Base-by-base conservation (phyloP, 352 stramenopile genomes). In the Phytopythium delawarense region DNA sequence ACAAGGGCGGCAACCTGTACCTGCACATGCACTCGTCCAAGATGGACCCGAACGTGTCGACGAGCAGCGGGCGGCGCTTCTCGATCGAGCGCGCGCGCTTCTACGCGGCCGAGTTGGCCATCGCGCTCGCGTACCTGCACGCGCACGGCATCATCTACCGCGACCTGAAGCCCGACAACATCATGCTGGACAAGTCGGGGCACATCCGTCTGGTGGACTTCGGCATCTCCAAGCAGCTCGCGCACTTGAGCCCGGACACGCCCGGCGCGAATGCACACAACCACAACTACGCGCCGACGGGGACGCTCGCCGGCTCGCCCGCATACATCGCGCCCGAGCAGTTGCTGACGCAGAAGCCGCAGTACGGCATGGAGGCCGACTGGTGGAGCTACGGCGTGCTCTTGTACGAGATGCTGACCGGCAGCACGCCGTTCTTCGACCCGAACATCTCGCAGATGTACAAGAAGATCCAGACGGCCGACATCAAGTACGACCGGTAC, bases 361-460 rank as follows among this genome's bases (percentile, higher is more conserved):
- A 89, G 66, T 96, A 96, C 67, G 85, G 84, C 40, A 91, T 91
- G 77, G 81, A 83, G 39, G 89, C 88, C 21, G 90, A 97, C 67
- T 97, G 89, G 89, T 97, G 89, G 89, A 96, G 87, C 60, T 92
- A 96, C 52, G 90, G 90, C 49, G 85, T 97, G 20, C 63, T 97
- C 20, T 53, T 97, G 21, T 97, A 94, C 57, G 90, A 97, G 67
- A 92, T 97, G 78, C 69, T 97, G 28, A 94, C 84, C 8, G 91
- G 91, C 18, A 76, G 69, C 50, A 96, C 90, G 60, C 91, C 91
- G 55, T 98, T 97, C 68, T 81, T 94, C 51, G 83, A 95, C 67
- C 62, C 74, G 8, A 92, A 94, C 60, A 86, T 92, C 20, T 92
- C 87, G 46, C 74, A 87, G 30, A 93, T 95, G 79, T 96, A 94